Base-by-base conservation (phyloP, 192 early-diverging fungal species). In the Pecoramyces ruminantium region DNA sequence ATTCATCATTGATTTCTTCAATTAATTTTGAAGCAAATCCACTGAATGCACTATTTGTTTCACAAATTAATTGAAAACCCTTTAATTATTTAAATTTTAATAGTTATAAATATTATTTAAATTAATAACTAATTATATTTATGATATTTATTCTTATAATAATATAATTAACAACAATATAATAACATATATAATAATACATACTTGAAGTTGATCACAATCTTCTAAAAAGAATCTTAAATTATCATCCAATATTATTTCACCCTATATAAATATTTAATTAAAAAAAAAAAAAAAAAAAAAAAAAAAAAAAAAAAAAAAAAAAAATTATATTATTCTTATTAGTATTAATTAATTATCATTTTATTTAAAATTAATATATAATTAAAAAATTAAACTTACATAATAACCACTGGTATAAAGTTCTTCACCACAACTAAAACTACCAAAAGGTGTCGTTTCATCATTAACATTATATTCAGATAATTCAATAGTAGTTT, bases 381-480 rank as follows among this genome's bases (percentile, higher is more conserved):
- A 39, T 14, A 51, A 21, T 51, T 21, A 14, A 21, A 4, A 21
- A 51, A 67, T 67, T n/a, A 67, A 34, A 21, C 18, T n/a, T 67
- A 67, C 51, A 67, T 67, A 67, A n/a, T 25, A n/a, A n/a, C 51
- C 51, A 67, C 6, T 67, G 9, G 21, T 67, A n/a, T 67, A 67
- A 25, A 67, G 18, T 67, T 67, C 51, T 67, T 67, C 51, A 67
- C 51, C 51, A 67, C 51, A 67, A 67, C 51, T 67, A 27, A 67
- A 67, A 67, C 51, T 67, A 67, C 51, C 51, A 67, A 67, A 67
- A 8, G 51, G 51, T n/a, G 51, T 67, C 8, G 51, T n/a, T 29
- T 87, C 85, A 83, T 90, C 90, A 39, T 85, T 89, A 85, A 89
- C 89, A 79, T 86, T 79, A 14, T 90, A 88, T 0, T 88, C 85